Conservation (phyloP, 2,329 filamentous ascomycete species). For the Clonostachys rosea region DNA sequence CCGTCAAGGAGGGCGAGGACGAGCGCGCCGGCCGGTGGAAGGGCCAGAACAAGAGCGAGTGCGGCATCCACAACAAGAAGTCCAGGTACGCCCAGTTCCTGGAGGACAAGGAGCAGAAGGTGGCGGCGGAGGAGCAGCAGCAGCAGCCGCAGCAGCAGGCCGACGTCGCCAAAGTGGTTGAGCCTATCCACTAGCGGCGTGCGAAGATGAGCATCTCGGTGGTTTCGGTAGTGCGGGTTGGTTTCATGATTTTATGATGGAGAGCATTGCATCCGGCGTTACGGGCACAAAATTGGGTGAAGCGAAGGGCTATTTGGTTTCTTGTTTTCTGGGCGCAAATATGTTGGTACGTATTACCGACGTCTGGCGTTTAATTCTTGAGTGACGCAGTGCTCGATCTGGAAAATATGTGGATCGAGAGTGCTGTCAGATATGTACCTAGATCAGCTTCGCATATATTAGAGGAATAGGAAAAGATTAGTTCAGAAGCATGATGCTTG, state of each 20-base stretch:
- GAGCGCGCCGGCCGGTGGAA: slow-evolving; percentile 97
- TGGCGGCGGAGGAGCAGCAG: slow-evolving; percentile 45
- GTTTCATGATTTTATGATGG: not conserved
- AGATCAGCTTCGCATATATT: no score
- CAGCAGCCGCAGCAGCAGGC: slow-evolving; percentile 19
- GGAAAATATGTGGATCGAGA: no score
- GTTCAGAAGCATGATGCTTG: not conserved
- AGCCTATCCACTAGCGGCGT: not conserved
- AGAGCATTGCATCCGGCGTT: not conserved
- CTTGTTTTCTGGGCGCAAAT: not conserved
- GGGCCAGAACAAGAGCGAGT: slow-evolving; percentile 93
- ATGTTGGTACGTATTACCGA: not conserved
- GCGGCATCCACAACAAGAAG: slow-evolving; percentile 97
- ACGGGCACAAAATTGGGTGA: not conserved
- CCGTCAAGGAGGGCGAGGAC: slow-evolving; percentile 86
- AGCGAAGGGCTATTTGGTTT: not conserved
- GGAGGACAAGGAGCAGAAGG: slow-evolving; percentile 54
- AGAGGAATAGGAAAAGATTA: no score
- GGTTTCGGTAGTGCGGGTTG: not conserved
- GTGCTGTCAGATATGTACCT: no score
- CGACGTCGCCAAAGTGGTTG: not conserved
- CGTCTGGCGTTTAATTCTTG: no score
- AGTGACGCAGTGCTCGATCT: no score
- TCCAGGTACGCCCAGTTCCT: slow-evolving; percentile 88
- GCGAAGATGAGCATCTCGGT: not conserved